Evolutionary conservation across 164 flowering plant genomes (phyloP).

Genomic region (Liquidambar formosana): DNA sequence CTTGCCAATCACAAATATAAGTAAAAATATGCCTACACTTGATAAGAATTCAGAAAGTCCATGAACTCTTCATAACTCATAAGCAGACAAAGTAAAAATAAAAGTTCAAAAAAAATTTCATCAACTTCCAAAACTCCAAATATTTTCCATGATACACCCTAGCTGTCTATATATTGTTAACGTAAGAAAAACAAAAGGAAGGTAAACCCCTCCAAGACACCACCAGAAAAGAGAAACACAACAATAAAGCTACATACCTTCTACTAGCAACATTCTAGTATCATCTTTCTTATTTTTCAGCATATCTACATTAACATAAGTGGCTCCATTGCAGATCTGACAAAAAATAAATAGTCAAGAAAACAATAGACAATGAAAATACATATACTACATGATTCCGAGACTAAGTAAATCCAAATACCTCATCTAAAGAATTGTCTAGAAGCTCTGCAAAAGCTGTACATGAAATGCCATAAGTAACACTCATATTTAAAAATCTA

Average conservation of each 20-base stretch:
- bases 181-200: background rate
- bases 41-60: too few species aligned
- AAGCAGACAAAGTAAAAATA: too few species aligned
- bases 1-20: background rate
- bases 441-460: conserved; percentile 92
- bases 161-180: background rate
- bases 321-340: conserved; percentile 70
- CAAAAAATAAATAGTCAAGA: background rate
- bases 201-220: background rate
- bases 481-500: background rate
- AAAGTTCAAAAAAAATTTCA: background rate
- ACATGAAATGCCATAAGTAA: background rate
- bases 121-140: background rate
- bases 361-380: background rate
- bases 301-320: conserved; percentile 63
- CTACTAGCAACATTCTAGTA: conserved; percentile 59
- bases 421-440: conserved; percentile 91
- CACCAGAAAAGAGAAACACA: background rate
- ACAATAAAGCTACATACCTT: conserved; percentile 42
- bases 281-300: conserved; percentile 50
- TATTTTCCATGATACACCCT: too few species aligned
- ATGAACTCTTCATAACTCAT: too few species aligned
- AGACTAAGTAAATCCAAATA: conserved; percentile 14
- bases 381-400: background rate
- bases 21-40: background rate